Conservation (phyloP, 768 basidiomycete genomes). For the Neoboletus magnificus region DNA sequence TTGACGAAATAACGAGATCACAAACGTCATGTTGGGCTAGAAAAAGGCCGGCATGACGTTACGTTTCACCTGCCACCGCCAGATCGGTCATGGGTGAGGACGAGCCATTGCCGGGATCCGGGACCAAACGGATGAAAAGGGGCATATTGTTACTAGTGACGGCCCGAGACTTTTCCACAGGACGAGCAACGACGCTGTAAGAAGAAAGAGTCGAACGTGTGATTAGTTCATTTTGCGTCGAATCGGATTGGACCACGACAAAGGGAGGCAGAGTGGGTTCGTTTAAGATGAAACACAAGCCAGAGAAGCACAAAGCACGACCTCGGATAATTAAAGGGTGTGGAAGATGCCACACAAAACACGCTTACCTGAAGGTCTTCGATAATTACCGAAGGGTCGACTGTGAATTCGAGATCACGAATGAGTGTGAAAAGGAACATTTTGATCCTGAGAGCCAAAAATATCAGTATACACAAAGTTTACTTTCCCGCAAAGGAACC, state of each 20-base stretch:
- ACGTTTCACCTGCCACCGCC: slow-evolving; percentile 15
- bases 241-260: slow-evolving; percentile 10
- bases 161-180: slow-evolving; percentile 54
- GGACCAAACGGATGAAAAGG: slow-evolving; percentile 42
- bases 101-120: slow-evolving; percentile 3
- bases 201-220: slow-evolving; percentile 5
- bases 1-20: slow-evolving; percentile 20
- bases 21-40: slow-evolving; percentile 9
- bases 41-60: slow-evolving; percentile 10
- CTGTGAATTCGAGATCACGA: slow-evolving; percentile 53
- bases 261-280: slow-evolving; percentile 1
- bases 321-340: slow-evolving; percentile 22
- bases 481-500: neutral
- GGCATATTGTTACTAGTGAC: slow-evolving; percentile 60
- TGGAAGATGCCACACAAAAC: slow-evolving; percentile 16
- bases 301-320: slow-evolving; percentile 12
- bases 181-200: slow-evolving; percentile 51
- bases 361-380: slow-evolving; percentile 60
- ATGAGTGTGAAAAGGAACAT: slow-evolving; percentile 57
- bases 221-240: slow-evolving; percentile 14
- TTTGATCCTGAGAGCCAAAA: slow-evolving; percentile 49
- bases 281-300: slow-evolving; percentile 19
- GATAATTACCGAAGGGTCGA: slow-evolving; percentile 50
- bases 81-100: slow-evolving; percentile 6
- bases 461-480: slow-evolving; percentile 11